Base-by-base conservation (phyloP, 441 rosid genomes). In the Populus tomentosa region DNA sequence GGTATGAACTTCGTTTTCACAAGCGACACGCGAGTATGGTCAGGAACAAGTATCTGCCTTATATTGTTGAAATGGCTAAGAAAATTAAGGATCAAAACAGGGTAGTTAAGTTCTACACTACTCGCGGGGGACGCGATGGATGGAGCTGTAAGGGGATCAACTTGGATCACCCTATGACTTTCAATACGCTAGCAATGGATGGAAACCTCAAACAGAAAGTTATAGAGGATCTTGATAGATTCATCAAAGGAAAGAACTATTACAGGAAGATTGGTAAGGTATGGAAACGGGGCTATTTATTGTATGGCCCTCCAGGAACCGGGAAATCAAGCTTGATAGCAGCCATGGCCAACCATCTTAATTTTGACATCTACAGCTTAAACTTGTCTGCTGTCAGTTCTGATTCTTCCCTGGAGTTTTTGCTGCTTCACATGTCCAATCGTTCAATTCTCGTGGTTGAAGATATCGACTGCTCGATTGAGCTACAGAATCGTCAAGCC, bases 261-360 rank as follows among this genome's bases (percentile, higher is more conserved):
- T 88, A 88, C 30, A 90, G 79, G 73, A 87, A 81, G 80, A 85
- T 88, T 63, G 93, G 93, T 11, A 90, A 87, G 75, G 88, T 83
- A 2, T 88, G 91, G 91, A 90, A 90, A 63, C 77, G 89, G 16
- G 93, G 93, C 16, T 88, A 88, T 70, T 84, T 88, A 61, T 42
- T 90, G 65, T 84, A 83, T 67, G 93, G 90, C 30, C 91, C 93
- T 2, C 91, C 91, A 1, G 89, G 93, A 38, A 88, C 91, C 1
- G 91, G 91, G 38, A 88, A 88, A 79, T 88, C 91, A 0, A 90
- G 91, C 16, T 76, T 88, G 84, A 88, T 90, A 65, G 91, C 93
- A 14, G 91, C 90, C 10, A 87, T 88, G 87, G 89, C 93, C 24
- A 88, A 88, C 76, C 83, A 87, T 35, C 33, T 90, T 0, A 86